Evolutionary conservation across 208 protist genomes (phyloP), one percentile per base, ranked within the genome.

Genomic region (Polymyxa betae): DNA sequence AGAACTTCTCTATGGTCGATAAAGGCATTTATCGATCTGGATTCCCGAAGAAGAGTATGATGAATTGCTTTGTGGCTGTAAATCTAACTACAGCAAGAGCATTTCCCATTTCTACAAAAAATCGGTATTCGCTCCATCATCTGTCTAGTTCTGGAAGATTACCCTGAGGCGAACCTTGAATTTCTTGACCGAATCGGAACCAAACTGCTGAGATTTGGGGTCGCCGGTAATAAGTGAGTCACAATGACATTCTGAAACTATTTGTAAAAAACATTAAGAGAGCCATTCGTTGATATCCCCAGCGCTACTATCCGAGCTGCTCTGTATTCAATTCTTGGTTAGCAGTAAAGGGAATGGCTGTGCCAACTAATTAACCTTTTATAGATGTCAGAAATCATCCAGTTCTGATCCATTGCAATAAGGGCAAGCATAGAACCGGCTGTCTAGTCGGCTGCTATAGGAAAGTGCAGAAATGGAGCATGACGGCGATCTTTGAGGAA

Each of bases 391-490:
- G 91, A 92, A 93, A 92, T 41, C 91, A 93, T 72, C 93, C 93
- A 0, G 72, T 94, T 29, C 91, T 93, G 45, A 94, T 94, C 45
- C 93, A 94, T 54, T 94, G 93, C 64, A 94, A 94, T 90, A 89
- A 94, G 60, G 93, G 93, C 90, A 94, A 94, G 89, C 93, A 94
- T 66, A 89, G 93, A 35, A 94, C 93, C 12, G 93, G 93, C 49
- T 91, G 88, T 41, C 45, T 94, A 24, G 90, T 94, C 38, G 93
- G 92, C 29, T 94, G 93, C 72, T 40, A 92, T 77, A 90, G 93
- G 0, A 91, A 91, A 29, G 52, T 92, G 44, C 92, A 94, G 45
- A 45, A 66, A 38, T 94, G 93, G 93, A 92, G 90, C 44, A 46
- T 93, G 35, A 90, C 89, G 35, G 77, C 92, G 0, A 92, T 92